These are phyloP conservation scores for Adansonia rubrostipa DNA, from an alignment of 441 rosid species.

Conservation along the genomic window DNA sequence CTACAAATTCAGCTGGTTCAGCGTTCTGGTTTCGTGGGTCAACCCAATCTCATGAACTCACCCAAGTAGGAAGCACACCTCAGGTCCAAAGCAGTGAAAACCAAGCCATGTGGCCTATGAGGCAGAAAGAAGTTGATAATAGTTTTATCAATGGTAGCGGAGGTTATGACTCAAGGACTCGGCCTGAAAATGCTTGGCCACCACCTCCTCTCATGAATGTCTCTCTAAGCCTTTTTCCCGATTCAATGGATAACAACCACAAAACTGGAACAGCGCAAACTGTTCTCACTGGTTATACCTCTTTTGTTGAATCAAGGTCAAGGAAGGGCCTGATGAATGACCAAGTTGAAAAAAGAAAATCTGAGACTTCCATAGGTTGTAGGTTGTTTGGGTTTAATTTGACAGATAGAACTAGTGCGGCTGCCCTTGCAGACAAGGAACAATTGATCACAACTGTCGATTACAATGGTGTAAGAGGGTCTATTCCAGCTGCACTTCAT, in stretches of 20 bases:
- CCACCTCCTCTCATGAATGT: slow-evolving; percentile 40
- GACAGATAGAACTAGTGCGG: slow-evolving; percentile 36
- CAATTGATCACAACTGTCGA: slow-evolving; percentile 28
- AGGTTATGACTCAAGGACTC: slow-evolving; percentile 38
- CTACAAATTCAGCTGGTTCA: slow-evolving; percentile 43
- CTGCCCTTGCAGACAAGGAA: slow-evolving; percentile 45
- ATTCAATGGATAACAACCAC: slow-evolving; percentile 43
- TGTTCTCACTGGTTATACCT: slow-evolving; percentile 36
- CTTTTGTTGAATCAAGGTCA: slow-evolving; percentile 35
- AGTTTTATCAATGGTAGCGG: slow-evolving; percentile 31
- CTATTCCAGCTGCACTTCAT: slow-evolving; percentile 34
- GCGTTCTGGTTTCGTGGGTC: slow-evolving; percentile 51
- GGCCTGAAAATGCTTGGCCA: slow-evolving; percentile 41
- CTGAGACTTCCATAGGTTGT: slow-evolving; percentile 52
- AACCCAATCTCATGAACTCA: slow-evolving; percentile 46
- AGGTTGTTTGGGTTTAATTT: slow-evolving; percentile 81
- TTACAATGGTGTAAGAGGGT: slow-evolving; percentile 31
- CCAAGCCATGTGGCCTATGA: slow-evolving; percentile 46
- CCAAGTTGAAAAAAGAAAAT: slow-evolving; percentile 42
- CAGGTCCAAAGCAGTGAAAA: slow-evolving; percentile 55
- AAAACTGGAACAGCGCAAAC: slow-evolving; percentile 36
- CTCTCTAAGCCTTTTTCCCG: slow-evolving; percentile 51
- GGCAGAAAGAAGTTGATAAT: slow-evolving; percentile 46
- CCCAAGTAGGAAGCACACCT: slow-evolving; percentile 39
- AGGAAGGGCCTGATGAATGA: slow-evolving; percentile 36